Conservation (phyloP, 371 early-diverging fungal genomes). For the Ordospora colligata region DNA sequence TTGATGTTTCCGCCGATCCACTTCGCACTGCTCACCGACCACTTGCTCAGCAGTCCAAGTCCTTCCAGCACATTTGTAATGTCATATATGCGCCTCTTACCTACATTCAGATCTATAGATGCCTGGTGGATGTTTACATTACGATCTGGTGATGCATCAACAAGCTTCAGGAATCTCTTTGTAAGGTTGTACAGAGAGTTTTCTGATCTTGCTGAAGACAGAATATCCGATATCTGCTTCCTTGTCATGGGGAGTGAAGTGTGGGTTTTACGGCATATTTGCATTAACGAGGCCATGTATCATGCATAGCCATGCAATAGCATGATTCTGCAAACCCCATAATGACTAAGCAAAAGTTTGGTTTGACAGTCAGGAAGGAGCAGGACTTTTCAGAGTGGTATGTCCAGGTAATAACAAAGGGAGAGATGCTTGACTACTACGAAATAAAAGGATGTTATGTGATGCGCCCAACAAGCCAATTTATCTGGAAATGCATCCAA, state of each 20-base stretch:
- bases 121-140: conserved; percentile 68
- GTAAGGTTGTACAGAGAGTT: conserved; percentile 68
- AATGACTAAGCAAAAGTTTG: conserved; percentile 66
- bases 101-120: conserved; percentile 66
- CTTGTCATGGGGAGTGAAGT: conserved; percentile 4
- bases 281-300: not conserved
- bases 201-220: conserved; percentile 57
- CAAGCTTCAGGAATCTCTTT: conserved; percentile 66
- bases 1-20: conserved; percentile 63
- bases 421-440: conserved; percentile 96
- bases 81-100: conserved; percentile 73
- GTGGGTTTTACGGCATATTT: too few relatives aligned
- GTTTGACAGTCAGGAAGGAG: conserved; percentile 78
- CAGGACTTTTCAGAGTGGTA: conserved; percentile 64
- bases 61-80: conserved; percentile 76
- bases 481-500: conserved; percentile 78
- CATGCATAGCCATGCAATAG: not conserved
- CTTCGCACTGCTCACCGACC: conserved; percentile 69
- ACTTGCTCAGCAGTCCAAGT: conserved; percentile 68
- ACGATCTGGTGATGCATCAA: conserved; percentile 65
- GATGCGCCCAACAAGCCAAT: conserved; percentile 86
- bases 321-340: not conserved
- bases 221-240: conserved; percentile 1
- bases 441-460: conserved; percentile 98
- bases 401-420: conserved; percentile 69